Conservation (phyloP, 2,329 filamentous ascomycete species). For the Ceratocystis harringtonii region DNA sequence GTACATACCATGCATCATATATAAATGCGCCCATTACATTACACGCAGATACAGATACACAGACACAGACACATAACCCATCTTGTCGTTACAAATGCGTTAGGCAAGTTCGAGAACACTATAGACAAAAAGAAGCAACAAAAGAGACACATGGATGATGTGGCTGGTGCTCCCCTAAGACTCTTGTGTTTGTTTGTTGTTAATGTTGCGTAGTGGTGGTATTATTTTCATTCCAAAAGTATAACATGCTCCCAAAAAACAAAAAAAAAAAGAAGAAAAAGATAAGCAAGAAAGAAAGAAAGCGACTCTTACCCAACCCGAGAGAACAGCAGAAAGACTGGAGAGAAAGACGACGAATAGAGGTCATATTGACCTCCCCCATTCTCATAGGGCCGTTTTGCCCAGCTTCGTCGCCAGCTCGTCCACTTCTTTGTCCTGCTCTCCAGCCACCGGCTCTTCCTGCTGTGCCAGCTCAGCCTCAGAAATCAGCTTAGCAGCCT, state of each 20-base stretch:
- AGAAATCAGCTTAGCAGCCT: conserved; percentile 50
- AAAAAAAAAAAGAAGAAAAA: not conserved
- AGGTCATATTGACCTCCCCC: not conserved
- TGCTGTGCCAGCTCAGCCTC: conserved; percentile 58
- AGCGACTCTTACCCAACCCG: not conserved
- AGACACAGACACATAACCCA: no score
- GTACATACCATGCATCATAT: no score
- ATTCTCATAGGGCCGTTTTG: conserved; percentile 45
- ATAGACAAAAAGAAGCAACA: no score
- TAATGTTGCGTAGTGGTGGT: conserved; percentile 3
- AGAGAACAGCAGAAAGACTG: not conserved
- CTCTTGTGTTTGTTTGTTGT: not conserved
- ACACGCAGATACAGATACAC: no score
- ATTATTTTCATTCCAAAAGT: conserved; percentile 14
- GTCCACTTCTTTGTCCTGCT: conserved; percentile 66
- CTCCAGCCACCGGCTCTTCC: conserved; percentile 54
- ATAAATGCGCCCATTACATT: no score
- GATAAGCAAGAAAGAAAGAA: not conserved
- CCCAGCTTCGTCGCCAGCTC: conserved; percentile 59
- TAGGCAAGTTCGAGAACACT: no score
- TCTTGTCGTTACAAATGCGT: no score
- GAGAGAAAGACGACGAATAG: not conserved
- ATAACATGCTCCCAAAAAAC: not conserved
- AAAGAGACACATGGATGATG: no score
- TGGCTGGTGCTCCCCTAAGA: no score